phyloP scores from a whole-genome alignment of 2,329 filamentous ascomycete genomes.

The Colletotrichum limetticola region DNA sequence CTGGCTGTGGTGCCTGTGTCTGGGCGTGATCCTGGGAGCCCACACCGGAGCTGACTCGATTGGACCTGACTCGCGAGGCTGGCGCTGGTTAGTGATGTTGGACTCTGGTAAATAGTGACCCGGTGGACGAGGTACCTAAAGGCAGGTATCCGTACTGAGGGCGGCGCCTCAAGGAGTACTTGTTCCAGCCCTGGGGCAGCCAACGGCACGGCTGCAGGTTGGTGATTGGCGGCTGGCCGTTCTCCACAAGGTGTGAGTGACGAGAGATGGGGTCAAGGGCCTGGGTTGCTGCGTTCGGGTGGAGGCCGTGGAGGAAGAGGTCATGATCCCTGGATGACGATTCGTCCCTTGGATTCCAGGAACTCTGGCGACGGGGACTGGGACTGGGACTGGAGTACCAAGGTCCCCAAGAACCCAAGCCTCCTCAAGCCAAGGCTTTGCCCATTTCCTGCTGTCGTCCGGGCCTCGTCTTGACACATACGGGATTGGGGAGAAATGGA shows the following conservation, averaged over 20 bases:
- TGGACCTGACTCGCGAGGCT: constrained; percentile 33
- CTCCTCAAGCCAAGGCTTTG: not conserved
- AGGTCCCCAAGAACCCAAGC: no score
- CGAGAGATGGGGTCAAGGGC: constrained; percentile 4
- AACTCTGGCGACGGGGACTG: not conserved
- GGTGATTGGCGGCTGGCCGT: constrained; percentile 26
- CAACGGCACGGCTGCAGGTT: constrained; percentile 15
- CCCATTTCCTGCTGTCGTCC: not conserved
- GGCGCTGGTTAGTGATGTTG: not conserved
- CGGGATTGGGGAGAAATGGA: not conserved
- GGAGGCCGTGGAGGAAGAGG: constrained; percentile 23
- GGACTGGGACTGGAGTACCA: not conserved
- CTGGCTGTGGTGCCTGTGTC: not conserved
- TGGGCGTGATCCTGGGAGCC: constrained; percentile 28
- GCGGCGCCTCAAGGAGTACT: not conserved
- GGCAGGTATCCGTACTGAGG: not conserved
- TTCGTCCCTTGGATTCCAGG: not conserved
- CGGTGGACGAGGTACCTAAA: not conserved
- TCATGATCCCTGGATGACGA: not conserved
- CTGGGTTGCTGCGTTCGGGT: constrained; percentile 13
- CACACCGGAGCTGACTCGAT: constrained; percentile 32
- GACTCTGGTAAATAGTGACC: constrained; percentile 12
- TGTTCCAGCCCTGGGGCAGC: constrained; percentile 13
- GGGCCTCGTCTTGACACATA: constrained; percentile 15
- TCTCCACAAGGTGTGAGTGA: constrained; percentile 23